phyloP scores from a whole-genome alignment of 805 yeast genomes.

The Nakazawaea ernobii region DNA sequence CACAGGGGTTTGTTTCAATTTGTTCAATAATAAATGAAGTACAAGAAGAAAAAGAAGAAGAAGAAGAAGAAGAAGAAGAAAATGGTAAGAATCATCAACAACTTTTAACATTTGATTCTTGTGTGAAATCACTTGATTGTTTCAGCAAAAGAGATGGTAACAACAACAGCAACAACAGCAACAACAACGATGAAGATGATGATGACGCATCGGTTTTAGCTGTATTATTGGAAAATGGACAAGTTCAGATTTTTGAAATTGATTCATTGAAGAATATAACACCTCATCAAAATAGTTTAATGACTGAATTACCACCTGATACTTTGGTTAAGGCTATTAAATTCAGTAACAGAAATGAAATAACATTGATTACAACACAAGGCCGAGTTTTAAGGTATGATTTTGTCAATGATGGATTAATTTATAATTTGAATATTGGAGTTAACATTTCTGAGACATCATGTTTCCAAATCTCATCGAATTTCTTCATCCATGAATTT shows the following conservation, averaged over 20 bases:
- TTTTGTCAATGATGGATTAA: not conserved
- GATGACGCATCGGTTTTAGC: not conserved
- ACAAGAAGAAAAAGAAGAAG: not conserved
- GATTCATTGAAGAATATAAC: not conserved
- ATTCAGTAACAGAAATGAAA: not conserved
- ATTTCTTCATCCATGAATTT: constrained; percentile 1
- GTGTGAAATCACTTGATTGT: not conserved
- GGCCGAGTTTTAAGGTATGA: constrained; percentile 5
- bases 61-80: not conserved
- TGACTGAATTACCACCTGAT: constrained; percentile 1
- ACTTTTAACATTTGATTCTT: not conserved
- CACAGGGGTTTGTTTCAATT: not conserved
- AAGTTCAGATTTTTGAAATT: not conserved
- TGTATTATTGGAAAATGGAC: not conserved
- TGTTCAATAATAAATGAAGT: not conserved
- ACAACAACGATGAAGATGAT: too few species aligned
- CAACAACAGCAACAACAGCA: too few species aligned
- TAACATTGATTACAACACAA: not conserved
- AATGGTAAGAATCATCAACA: not conserved
- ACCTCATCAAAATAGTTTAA: not conserved
- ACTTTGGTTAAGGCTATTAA: not conserved
- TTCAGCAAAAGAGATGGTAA: not conserved
- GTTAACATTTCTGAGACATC: not conserved
- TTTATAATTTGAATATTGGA: constrained; percentile 1
- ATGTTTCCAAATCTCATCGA: not conserved